A percentile compares a stretch with the other conserved stretches of the same genome.
phyloP scores from a whole-genome alignment of 495 filamentous ascomycete species.

The Talaromyces adpressus region DNA sequence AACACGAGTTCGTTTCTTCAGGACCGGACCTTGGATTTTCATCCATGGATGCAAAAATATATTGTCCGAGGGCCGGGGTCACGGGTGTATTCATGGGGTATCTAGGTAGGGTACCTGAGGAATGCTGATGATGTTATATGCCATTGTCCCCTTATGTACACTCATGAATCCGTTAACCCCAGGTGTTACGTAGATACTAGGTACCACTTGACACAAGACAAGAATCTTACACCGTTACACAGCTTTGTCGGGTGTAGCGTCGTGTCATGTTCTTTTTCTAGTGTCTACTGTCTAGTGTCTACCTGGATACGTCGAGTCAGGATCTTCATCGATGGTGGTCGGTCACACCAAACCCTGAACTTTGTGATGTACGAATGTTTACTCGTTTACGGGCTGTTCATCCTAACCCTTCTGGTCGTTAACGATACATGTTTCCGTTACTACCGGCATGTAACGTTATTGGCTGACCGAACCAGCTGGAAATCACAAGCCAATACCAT shows the following conservation, averaged over 20 bases:
- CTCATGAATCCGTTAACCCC: neutral
- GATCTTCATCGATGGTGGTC: neutral
- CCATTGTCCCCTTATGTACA: neutral
- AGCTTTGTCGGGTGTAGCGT: neutral
- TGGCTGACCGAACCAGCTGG: neutral
- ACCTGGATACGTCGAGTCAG: neutral
- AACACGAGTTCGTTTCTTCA: neutral
- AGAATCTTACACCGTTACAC: neutral
- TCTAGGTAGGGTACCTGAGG: neutral
- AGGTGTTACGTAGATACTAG: neutral
- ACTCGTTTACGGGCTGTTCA: neutral
- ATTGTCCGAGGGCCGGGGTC: neutral
- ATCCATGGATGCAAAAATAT: neutral
- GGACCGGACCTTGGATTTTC: neutral
- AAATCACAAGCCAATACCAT: neutral
- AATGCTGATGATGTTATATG: neutral
- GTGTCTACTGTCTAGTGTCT: too few relatives aligned
- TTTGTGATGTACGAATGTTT: neutral
- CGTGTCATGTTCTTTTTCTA: neutral
- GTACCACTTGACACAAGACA: neutral
- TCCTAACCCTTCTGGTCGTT: neutral
- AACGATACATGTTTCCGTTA: neutral
- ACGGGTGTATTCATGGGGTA: neutral
- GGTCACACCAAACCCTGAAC: neutral
- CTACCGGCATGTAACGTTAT: neutral